phyloP scores from a whole-genome alignment of 2,329 filamentous ascomycete genomes.

The Stemphylium vesicarium region DNA sequence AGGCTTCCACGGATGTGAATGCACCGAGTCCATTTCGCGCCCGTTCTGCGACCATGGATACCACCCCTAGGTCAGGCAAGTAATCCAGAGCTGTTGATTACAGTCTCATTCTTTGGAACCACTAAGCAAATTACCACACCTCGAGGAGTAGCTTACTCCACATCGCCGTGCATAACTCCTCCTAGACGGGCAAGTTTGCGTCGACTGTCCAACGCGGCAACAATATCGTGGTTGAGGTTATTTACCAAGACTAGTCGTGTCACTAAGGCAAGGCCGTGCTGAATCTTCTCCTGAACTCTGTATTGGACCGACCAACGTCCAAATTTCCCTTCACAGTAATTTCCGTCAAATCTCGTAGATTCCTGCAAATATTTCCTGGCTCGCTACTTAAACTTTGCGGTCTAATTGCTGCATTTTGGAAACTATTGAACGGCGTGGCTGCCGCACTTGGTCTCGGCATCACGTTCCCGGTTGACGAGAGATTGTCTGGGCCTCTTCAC shows the following conservation, averaged over 20 bases:
- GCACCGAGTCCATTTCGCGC: not conserved
- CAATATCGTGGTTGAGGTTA: constrained; percentile 5
- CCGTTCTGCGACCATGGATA: not conserved
- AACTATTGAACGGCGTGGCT: constrained; percentile 1
- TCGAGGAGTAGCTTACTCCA: not conserved
- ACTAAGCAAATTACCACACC: constrained; percentile 3
- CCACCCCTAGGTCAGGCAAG: not conserved
- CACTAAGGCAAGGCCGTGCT: constrained; percentile 1
- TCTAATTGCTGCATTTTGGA: not conserved
- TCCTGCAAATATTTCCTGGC: not conserved
- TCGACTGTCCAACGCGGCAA: constrained; percentile 4
- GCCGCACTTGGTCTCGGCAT: not conserved
- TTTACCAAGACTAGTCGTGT: constrained; percentile 1
- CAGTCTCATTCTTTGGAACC: not conserved
- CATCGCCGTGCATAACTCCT: not conserved
- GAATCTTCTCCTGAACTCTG: not conserved
- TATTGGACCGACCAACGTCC: not conserved
- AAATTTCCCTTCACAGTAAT: constrained; percentile 1
- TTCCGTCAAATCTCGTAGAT: not conserved
- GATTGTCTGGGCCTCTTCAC: not conserved
- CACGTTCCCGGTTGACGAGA: not conserved
- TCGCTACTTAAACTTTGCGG: not conserved
- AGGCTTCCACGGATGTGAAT: not conserved
- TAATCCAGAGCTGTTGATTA: not conserved
- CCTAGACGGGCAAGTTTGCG: constrained; percentile 2